These are phyloP conservation scores for Penicillium canariense DNA, from an alignment of 495 filamentous ascomycete genomes.

Conservation along the genomic window DNA sequence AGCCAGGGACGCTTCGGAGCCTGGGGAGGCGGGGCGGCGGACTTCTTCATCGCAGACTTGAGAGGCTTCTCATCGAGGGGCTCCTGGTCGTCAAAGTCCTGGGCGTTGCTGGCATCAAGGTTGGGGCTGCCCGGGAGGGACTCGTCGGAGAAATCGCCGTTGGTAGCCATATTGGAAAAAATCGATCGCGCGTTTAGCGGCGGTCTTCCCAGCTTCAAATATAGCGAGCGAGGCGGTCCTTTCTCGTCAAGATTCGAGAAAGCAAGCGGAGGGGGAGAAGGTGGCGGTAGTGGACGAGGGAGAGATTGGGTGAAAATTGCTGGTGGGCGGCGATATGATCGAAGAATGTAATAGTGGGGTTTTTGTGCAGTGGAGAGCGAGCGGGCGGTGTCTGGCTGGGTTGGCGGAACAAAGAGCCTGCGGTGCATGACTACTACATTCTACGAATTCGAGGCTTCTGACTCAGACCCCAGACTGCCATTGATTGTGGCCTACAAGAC, in stretches of 20 bases:
- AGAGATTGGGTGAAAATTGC: conserved; percentile 42
- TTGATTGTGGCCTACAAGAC: no score
- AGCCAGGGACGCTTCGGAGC: conserved; percentile 55
- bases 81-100: conserved; percentile 54
- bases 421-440: no score
- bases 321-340: conserved; percentile 45
- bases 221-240: neutral
- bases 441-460: no score
- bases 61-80: conserved; percentile 52
- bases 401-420: no score
- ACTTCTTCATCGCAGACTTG: conserved; percentile 69
- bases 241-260: conserved; percentile 3
- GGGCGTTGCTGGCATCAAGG: conserved; percentile 50
- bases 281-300: conserved; percentile 23
- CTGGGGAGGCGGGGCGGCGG: conserved; percentile 44
- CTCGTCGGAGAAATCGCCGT: conserved; percentile 62
- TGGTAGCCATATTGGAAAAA: conserved; percentile 58
- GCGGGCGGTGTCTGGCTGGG: conserved; percentile 35
- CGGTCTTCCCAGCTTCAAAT: conserved; percentile 1
- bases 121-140: conserved; percentile 59
- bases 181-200: conserved; percentile 19
- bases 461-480: no score
- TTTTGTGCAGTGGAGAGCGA: conserved; percentile 49
- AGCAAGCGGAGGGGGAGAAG: conserved; percentile 6
- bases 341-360: conserved; percentile 33